These are phyloP conservation scores for Lepidopterella palustris DNA, from an alignment of 495 filamentous ascomycete genomes.

Conservation along the genomic window DNA sequence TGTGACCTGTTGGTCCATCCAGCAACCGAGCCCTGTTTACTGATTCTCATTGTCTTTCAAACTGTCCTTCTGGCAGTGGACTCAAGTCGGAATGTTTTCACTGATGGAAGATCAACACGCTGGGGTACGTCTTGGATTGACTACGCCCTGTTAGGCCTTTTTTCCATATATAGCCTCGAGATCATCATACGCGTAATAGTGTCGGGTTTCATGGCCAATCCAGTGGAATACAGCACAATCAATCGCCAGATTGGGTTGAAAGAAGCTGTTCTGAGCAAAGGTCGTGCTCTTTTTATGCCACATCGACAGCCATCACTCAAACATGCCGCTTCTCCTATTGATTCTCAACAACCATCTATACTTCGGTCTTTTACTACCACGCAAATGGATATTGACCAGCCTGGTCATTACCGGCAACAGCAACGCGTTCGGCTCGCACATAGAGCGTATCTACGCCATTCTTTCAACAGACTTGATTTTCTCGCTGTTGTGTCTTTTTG, in stretches of 20 bases:
- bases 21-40: conserved; percentile 74
- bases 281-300: conserved; percentile 66
- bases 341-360: conserved; percentile 59
- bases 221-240: conserved; percentile 75
- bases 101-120: conserved; percentile 39
- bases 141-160: conserved; percentile 73
- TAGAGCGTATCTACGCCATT: conserved; percentile 87
- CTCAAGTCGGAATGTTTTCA: conserved; percentile 60
- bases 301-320: conserved; percentile 63
- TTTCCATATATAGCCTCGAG: conserved; percentile 87
- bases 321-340: conserved; percentile 30
- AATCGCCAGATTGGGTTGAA: conserved; percentile 63
- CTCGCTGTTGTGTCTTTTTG: conserved; percentile 94
- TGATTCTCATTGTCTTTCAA: conserved; percentile 83
- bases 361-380: conserved; percentile 76
- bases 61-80: conserved; percentile 81
- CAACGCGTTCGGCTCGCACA: conserved; percentile 79
- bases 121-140: conserved; percentile 72
- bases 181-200: conserved; percentile 76
- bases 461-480: conserved; percentile 93
- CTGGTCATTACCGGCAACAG: conserved; percentile 67
- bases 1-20: conserved; percentile 88
- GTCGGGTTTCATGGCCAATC: conserved; percentile 85
- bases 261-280: conserved; percentile 67
- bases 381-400: conserved; percentile 49